A percentile compares a stretch with the other conserved stretches of the same genome.
These are phyloP conservation scores for Salicornia ramosissima DNA, from an alignment of 148 eudicot species.

Conservation along the genomic window DNA sequence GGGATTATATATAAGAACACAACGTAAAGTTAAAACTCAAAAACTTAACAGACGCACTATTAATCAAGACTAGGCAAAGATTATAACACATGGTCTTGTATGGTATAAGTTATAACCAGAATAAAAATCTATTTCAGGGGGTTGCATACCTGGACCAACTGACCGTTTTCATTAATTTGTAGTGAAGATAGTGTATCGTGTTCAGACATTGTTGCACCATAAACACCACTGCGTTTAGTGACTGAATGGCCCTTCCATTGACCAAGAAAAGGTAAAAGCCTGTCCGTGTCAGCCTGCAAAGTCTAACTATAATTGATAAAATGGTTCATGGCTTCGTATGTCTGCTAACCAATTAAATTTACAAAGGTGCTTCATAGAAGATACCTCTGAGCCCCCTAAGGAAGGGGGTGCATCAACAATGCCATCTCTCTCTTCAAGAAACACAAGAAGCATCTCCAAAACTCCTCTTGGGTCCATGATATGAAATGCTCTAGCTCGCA, in stretches of 20 bases:
- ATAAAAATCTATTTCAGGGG: not conserved
- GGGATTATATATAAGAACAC: not conserved
- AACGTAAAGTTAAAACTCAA: not conserved
- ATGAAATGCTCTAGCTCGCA: conserved; percentile 86
- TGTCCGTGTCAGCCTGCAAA: conserved; percentile 42
- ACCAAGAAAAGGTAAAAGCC: conserved; percentile 74
- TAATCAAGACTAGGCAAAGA: no score
- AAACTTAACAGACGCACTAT: not conserved
- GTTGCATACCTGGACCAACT: conserved; percentile 63
- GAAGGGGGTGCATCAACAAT: conserved; percentile 40
- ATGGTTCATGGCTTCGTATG: not conserved
- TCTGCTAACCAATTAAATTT: not conserved
- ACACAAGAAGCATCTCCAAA: conserved; percentile 77
- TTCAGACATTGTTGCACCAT: conserved; percentile 85
- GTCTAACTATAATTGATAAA: conserved; percentile 1
- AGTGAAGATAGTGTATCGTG: conserved; percentile 61
- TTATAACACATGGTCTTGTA: not conserved
- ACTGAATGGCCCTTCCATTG: conserved; percentile 79
- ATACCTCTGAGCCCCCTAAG: conserved; percentile 46
- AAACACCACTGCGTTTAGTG: conserved; percentile 91
- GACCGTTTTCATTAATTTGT: conserved; percentile 58
- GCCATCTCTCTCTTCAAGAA: conserved; percentile 71
- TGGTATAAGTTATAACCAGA: not conserved
- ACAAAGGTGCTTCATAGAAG: not conserved
- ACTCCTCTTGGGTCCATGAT: conserved; percentile 79